Percentiles rank a stretch among this genome's conserved stretches.
Conservation (phyloP, 73 alveolate genomes). For the Paramecium pentaurelia region DNA sequence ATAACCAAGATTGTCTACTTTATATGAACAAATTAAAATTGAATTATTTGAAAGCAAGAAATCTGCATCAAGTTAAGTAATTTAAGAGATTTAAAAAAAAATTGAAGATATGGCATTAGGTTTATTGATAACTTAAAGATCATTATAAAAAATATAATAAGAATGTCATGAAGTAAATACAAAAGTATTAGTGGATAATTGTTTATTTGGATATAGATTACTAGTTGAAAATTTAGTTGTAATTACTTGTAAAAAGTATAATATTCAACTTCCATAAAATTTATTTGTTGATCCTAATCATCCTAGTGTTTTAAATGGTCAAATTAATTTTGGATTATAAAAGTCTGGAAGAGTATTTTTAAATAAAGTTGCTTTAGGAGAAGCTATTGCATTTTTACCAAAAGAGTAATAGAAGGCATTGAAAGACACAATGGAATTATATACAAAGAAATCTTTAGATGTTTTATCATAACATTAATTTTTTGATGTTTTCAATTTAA, state of each 20-base stretch:
- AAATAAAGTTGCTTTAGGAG: background rate
- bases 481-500: background rate
- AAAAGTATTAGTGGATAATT: background rate
- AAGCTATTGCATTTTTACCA: background rate
- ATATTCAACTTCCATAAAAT: conserved; percentile 23
- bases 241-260: background rate
- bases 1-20: background rate
- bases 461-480: background rate
- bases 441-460: background rate
- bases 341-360: background rate
- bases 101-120: conserved; percentile 33
- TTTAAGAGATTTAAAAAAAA: background rate
- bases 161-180: background rate
- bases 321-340: conserved; percentile 1
- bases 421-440: background rate
- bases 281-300: background rate
- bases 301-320: background rate
- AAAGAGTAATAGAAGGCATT: background rate
- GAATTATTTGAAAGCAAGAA: conserved; percentile 42
- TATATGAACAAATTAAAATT: background rate
- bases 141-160: background rate
- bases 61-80: background rate
- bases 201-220: conserved; percentile 33
- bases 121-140: conserved; percentile 12
- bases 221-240: conserved; percentile 17